phyloP scores from a whole-genome alignment of 345 rosid species.

The Arabis alpina region DNA sequence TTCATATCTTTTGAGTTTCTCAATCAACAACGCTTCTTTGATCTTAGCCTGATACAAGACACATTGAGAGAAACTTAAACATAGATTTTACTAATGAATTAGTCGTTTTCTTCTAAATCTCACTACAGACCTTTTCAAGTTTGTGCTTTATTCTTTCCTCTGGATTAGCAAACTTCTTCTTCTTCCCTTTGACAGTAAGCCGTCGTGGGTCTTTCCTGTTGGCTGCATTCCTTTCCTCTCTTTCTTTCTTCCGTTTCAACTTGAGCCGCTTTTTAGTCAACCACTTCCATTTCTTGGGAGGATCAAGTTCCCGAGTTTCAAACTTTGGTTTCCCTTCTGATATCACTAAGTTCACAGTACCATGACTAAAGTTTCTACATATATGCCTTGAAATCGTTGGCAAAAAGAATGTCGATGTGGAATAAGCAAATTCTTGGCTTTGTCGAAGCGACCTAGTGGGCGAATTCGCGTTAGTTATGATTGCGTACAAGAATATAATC shows the following conservation, averaged over 20 bases:
- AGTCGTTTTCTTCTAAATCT: not conserved
- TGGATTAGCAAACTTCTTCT: slow-evolving; percentile 65
- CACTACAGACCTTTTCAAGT: slow-evolving; percentile 76
- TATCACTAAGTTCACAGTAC: slow-evolving; percentile 73
- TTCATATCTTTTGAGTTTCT: slow-evolving; percentile 84
- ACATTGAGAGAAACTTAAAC: not conserved
- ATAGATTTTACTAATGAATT: not conserved
- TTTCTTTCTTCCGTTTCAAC: slow-evolving; percentile 74
- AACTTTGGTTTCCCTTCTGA: slow-evolving; percentile 93
- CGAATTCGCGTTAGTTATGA: not conserved
- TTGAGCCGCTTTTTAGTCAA: slow-evolving; percentile 73
- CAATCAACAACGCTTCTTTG: slow-evolving; percentile 80
- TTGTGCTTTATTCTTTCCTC: slow-evolving; percentile 79
- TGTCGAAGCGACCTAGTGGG: slow-evolving; percentile 32
- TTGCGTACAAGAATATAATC: not conserved
- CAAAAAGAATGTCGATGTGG: slow-evolving; percentile 24
- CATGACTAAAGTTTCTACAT: slow-evolving; percentile 62
- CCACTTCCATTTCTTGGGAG: slow-evolving; percentile 93
- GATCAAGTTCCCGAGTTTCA: slow-evolving; percentile 65
- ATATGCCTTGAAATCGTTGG: slow-evolving; percentile 28
- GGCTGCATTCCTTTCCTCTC: slow-evolving; percentile 78
- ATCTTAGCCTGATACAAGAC: slow-evolving; percentile 61
- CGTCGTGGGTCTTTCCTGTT: slow-evolving; percentile 80
- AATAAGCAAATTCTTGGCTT: slow-evolving; percentile 24
- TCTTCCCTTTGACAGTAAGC: slow-evolving; percentile 71